Percentiles rank a stretch among this genome's conserved stretches.
phyloP scores from a whole-genome alignment of 768 basidiomycete genomes.

The Rhodotorula paludigena region DNA sequence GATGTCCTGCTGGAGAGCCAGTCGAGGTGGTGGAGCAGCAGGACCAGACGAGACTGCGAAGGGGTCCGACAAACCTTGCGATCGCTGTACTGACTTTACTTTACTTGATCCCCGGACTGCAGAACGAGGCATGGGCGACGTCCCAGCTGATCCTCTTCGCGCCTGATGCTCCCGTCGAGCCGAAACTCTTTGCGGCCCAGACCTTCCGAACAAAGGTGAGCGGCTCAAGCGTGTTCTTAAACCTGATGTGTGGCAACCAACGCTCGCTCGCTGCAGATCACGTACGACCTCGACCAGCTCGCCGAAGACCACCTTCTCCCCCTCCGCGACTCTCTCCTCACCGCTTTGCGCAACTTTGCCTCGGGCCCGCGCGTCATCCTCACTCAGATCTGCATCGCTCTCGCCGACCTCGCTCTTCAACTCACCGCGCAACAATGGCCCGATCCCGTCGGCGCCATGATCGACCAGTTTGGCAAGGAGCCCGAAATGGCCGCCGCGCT shows the following conservation, averaged over 20 bases:
- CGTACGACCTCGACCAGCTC: slow-evolving; percentile 88
- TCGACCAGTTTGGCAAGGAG: slow-evolving; percentile 77
- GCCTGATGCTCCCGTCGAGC: slow-evolving; percentile 67
- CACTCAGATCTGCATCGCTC: slow-evolving; percentile 80
- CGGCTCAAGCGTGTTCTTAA: too few species aligned
- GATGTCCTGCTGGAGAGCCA: too few species aligned
- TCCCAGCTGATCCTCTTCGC: slow-evolving; percentile 85
- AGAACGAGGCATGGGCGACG: slow-evolving; percentile 95
- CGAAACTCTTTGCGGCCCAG: slow-evolving; percentile 91
- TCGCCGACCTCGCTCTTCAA: slow-evolving; percentile 86
- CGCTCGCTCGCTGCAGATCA: slow-evolving; percentile 59
- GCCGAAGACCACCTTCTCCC: slow-evolving; percentile 64
- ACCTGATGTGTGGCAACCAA: too few species aligned
- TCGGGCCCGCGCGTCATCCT: slow-evolving; percentile 72
- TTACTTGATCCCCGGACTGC: slow-evolving; percentile 29
- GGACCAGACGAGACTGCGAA: neutral
- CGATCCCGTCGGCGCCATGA: slow-evolving; percentile 71
- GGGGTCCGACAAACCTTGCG: neutral
- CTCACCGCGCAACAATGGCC: slow-evolving; percentile 66
- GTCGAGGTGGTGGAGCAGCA: too few species aligned
- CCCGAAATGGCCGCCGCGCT: slow-evolving; percentile 76
- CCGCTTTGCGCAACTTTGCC: slow-evolving; percentile 64
- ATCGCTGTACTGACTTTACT: neutral
- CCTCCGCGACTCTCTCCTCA: slow-evolving; percentile 80
- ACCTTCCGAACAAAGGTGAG: slow-evolving; percentile 89